Base-by-base conservation (phyloP, 805 yeast species). In the Dipodascus geniculatus region DNA sequence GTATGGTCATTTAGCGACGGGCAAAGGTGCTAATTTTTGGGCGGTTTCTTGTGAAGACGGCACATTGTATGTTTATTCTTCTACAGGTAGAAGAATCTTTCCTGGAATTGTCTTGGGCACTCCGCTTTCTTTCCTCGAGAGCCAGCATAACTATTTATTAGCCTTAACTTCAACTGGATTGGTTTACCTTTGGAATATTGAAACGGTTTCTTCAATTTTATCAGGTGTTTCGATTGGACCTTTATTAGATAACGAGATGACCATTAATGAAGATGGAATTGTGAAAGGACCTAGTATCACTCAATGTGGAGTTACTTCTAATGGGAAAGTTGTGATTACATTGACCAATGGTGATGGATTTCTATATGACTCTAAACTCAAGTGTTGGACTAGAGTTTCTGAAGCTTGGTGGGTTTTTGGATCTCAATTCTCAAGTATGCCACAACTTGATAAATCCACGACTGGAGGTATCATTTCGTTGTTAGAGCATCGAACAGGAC, bases 381-480 rank as follows among this genome's bases (percentile, higher is more conserved):
- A 77, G 38, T 69, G 79, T 0, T 93, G 99, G 99, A 80, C 85
- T 42, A 72, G 95, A 17, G 77, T 93, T 2, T 80, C 93, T 56
- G 99, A 93, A 65, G 81, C 95, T 0, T 93, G 98, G 97, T 93
- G 98, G 98, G 96, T 96, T 0, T 88, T 90, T 68, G 98, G 97
- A 0, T 90, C 97, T 0, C 96, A 91, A 64, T 91, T 88, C 68
- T 93, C 99, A 98, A 95, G 91, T 69, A 77, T 88, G 51, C 56
- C 22, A n/a, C 52, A 6, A 51, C 48, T 48, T 8, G 51, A 22
- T 17, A 52, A 54, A 33, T 38, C 58, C 28, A 42, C 51, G 47
- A 16, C 48, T 24, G 67, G 64, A 31, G 77, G 90, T 1, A 71
- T 88, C n/a, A 71, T 89, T 9, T 77, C 79, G 19, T 68, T 80